Evolutionary conservation across 2,329 filamentous ascomycete species (phyloP), one percentile per base, ranked within the genome.

Genomic region (Parastagonospora avenae): DNA sequence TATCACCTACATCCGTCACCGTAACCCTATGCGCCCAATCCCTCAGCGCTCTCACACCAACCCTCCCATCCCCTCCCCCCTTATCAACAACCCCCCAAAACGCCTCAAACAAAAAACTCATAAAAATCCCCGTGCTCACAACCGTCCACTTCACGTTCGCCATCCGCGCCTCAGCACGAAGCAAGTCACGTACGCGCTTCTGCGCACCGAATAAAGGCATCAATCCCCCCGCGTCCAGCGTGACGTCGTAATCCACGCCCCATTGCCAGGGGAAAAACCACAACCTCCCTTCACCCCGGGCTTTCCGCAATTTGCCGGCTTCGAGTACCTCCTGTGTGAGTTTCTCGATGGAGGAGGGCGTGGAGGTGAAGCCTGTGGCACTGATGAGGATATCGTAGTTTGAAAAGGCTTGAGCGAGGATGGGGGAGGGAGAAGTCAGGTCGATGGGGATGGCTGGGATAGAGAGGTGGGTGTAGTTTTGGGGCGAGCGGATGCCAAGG

Each of bases 261-360:
- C 86, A 90, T 68, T 91, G 87, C 88, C 88, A 91, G 0, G 88
- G 87, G 14, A 90, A 79, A 63, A 81, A 90, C 64, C 67, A 68
- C 2, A 67, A 4, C 8, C 35, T 56, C 0, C 19, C 32, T 10
- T 57, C 37, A 0, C 52, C 54, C 0, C 39, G 42, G 7, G 50
- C 32, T 24, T 50, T 53, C 0, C 82, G 74, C 11, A 71, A 58
- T 0, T 81, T 78, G 0, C 74, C 70, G 0, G 82, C 84, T 9
- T 71, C 67, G 0, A 90, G 70, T 0, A 80, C 82, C 0, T 86
- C 85, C 9, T 75, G 63, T 0, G 82, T 72, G 14, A 90, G 73
- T 59, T 87, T 87, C 1, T 77, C 55, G 63, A 89, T 82, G 0
- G 80, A 84, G 1, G 82, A 83, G 0, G 78, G 47, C 0, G 82